Percentiles rank a stretch among this genome's conserved stretches.
Conservation (phyloP, 2,329 filamentous ascomycete species). For the Calonectria pseudoreteaudii region DNA sequence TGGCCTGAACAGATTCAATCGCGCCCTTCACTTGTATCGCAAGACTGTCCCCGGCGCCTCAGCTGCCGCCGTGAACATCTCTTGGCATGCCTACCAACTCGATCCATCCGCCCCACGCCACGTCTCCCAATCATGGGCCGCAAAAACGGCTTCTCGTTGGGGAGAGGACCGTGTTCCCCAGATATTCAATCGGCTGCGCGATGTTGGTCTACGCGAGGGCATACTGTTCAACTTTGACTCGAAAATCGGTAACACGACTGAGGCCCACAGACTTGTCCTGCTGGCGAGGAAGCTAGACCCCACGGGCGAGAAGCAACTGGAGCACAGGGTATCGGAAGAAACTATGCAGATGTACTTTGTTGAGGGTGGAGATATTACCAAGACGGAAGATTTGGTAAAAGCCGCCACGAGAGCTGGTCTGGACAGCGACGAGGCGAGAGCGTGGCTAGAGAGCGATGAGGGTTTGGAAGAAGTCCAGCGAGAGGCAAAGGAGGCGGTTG, state of each 20-base stretch:
- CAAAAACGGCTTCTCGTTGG: slow-evolving; percentile 72
- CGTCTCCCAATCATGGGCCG: slow-evolving; percentile 57
- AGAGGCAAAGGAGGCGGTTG: slow-evolving; percentile 65
- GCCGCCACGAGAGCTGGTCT: slow-evolving; percentile 68
- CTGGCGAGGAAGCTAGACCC: slow-evolving; percentile 65
- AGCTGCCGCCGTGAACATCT: slow-evolving; percentile 77
- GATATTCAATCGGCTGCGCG: slow-evolving; percentile 68
- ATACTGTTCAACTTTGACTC: slow-evolving; percentile 77
- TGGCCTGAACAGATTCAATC: slow-evolving; percentile 79
- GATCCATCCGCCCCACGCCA: slow-evolving; percentile 69
- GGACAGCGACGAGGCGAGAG: slow-evolving; percentile 62
- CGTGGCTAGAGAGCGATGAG: slow-evolving; percentile 64
- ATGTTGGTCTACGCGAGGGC: slow-evolving; percentile 72
- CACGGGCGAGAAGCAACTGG: slow-evolving; percentile 51
- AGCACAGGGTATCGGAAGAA: slow-evolving; percentile 71
- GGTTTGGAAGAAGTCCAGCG: slow-evolving; percentile 69
- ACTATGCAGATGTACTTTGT: slow-evolving; percentile 77
- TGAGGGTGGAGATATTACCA: slow-evolving; percentile 72
- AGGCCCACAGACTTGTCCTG: slow-evolving; percentile 72
- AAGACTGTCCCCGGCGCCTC: slow-evolving; percentile 67
- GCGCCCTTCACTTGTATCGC: slow-evolving; percentile 76
- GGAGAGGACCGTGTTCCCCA: slow-evolving; percentile 70
- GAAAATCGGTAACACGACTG: slow-evolving; percentile 56
- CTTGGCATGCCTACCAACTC: slow-evolving; percentile 86
- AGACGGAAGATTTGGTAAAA: slow-evolving; percentile 61